Base-by-base conservation (phyloP, 371 early-diverging fungal species). In the Parasitella parasitica region DNA sequence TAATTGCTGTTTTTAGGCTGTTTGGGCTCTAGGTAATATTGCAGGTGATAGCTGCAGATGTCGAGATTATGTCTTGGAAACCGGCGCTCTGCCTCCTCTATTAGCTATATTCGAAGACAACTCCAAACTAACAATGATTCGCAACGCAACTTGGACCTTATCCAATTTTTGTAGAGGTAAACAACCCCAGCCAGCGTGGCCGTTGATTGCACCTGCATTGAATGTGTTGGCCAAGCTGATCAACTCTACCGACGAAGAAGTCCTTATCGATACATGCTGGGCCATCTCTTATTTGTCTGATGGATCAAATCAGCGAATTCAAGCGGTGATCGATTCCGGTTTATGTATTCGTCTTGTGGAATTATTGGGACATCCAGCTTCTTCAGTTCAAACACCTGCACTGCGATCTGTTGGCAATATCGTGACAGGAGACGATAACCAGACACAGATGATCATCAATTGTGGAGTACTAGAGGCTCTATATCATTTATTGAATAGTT, bases 11-110 rank as follows among this genome's bases (percentile, higher is more conserved):
- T 48, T 2, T 7, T 64, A 92, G 89, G 96, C 97, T 57, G 98
- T 99, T 41, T 99, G 99, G 99, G 99, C 99, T 16, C 84, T 99
- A 43, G 99, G 99, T 68, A 99, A 99, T 85, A 99, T 99, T 85
- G 98, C 99, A 37, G 99, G 99, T 63, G 99, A 99, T 85, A 92
- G 92, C 73, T 92, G 99, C 57, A 72, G 77, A 15, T 96, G 94
- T 77, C 92, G 99, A 66, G 98, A 99, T 80, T 88, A 77, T 70
- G 97, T 99, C 35, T 86, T 99, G 32, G 77, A 88, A 13, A 76
- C 79, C 51, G 95, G 95, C 52, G 97, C 96, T 8, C 77, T 97
- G 55, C 88, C 86, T 50, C 93, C 95, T 26, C 72, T 99, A 38
- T 73, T 98, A 55, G 69, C 73, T 35, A 89, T 99, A 18, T 88